Percentiles rank a stretch among this genome's conserved stretches.
phyloP scores from a whole-genome alignment of 2,329 filamentous ascomycete species.

The Claviceps quebecensis region DNA sequence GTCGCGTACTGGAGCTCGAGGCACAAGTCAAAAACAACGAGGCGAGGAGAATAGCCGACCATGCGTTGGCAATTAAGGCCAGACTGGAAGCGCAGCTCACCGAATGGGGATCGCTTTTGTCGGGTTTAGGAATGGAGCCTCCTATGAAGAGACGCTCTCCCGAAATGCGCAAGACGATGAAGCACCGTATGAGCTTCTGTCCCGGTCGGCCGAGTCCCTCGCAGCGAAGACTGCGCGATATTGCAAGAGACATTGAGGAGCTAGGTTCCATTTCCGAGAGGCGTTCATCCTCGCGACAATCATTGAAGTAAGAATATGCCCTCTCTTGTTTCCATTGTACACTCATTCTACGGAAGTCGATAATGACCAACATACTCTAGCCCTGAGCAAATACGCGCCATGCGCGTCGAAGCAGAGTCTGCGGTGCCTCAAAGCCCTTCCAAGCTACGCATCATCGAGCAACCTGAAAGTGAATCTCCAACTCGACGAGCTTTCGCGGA shows the following conservation, averaged over 20 bases:
- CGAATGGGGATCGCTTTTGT: slow-evolving; percentile 55
- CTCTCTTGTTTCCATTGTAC: slow-evolving; percentile 3
- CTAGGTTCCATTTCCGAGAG: slow-evolving; percentile 49
- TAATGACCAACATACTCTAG: slow-evolving; percentile 20
- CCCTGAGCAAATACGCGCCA: slow-evolving; percentile 48
- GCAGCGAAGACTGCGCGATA: slow-evolving; percentile 41
- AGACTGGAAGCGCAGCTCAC: slow-evolving; percentile 59
- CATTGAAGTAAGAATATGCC: slow-evolving; percentile 43
- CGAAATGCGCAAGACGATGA: slow-evolving; percentile 25
- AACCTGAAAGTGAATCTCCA: slow-evolving; percentile 40
- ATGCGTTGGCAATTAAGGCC: slow-evolving; percentile 54
- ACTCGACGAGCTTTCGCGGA: slow-evolving; percentile 11
- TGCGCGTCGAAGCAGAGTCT: slow-evolving; percentile 40
- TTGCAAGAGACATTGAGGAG: slow-evolving; percentile 40
- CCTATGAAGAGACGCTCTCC: slow-evolving; percentile 34
- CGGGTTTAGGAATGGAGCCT: slow-evolving; percentile 48
- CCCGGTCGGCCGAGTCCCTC: slow-evolving; percentile 31
- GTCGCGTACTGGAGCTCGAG: slow-evolving; percentile 56
- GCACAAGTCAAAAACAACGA: slow-evolving; percentile 50
- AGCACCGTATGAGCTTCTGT: slow-evolving; percentile 27
- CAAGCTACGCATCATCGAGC: slow-evolving; percentile 43
- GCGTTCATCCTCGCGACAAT: slow-evolving; percentile 52
- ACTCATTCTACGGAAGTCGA: background rate
- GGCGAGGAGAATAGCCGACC: slow-evolving; percentile 45
- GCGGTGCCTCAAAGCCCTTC: slow-evolving; percentile 55